These are phyloP conservation scores for Leucaena leucocephala DNA, from an alignment of 306 rosid genomes.

Conservation along the genomic window DNA sequence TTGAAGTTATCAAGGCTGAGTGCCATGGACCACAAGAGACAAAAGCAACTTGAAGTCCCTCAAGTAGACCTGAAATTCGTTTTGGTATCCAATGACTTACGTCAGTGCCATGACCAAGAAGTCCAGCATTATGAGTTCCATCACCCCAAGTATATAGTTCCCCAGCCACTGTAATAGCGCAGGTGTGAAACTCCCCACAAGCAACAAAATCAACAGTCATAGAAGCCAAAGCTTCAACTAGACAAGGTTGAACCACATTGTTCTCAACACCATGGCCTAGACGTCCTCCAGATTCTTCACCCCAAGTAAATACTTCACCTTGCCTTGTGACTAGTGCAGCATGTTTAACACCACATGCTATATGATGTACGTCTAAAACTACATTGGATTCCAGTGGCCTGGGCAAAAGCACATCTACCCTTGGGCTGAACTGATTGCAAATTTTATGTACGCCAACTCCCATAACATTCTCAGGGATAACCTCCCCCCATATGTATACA, in stretches of 20 bases:
- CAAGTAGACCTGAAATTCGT: conserved; percentile 86
- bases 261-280: conserved; percentile 97
- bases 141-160: conserved; percentile 98
- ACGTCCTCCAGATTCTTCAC: conserved; percentile 99
- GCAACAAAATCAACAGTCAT: conserved; percentile 78
- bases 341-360: conserved; percentile 96
- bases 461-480: conserved; percentile 67
- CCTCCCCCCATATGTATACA: conserved; percentile 97
- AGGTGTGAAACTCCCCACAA: conserved; percentile 97
- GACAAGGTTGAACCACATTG: conserved; percentile 80
- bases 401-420: conserved; percentile 91
- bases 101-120: conserved; percentile 92
- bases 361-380: conserved; percentile 84
- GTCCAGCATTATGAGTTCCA: conserved; percentile 95
- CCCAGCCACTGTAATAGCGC: conserved; percentile 92
- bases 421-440: conserved; percentile 56
- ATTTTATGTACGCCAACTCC: conserved; percentile 75
- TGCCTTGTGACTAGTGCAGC: conserved; percentile 92
- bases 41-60: conserved; percentile 88
- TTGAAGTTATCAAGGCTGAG: conserved; percentile 86
- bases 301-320: conserved; percentile 98
- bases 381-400: conserved; percentile 82
- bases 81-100: conserved; percentile 97
- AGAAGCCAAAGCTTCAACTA: conserved; percentile 83
- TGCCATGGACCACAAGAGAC: conserved; percentile 99